A percentile compares a stretch with the other conserved stretches of the same genome.
Evolutionary conservation across 345 rosid genomes (phyloP).

Genomic region (Syzygium aqueum): DNA sequence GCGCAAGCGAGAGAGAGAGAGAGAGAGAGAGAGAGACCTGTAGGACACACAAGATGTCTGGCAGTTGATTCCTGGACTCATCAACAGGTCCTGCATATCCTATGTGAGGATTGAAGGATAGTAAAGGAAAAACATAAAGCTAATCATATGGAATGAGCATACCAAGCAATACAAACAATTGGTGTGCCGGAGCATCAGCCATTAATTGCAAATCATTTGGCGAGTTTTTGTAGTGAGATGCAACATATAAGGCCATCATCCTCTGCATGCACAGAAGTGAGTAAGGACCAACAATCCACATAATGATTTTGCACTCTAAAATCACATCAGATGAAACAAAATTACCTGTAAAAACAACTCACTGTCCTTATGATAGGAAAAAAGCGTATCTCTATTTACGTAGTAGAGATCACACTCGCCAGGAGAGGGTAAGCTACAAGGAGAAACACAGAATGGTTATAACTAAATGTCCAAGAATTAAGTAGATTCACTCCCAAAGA

Average conservation of each 20-base stretch:
- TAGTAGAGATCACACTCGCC: slow-evolving; percentile 83
- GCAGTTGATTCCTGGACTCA: slow-evolving; percentile 75
- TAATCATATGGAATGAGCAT: slow-evolving; percentile 4
- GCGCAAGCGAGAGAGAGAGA: background rate
- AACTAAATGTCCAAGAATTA: background rate
- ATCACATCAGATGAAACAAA: background rate
- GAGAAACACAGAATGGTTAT: background rate
- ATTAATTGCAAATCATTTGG: slow-evolving; percentile 93
- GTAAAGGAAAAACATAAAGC: background rate
- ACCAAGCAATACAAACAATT: slow-evolving; percentile 91
- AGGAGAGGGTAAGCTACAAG: slow-evolving; percentile 66
- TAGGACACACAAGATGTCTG: slow-evolving; percentile 90
- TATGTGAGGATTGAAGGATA: background rate
- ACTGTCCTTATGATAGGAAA: slow-evolving; percentile 90
- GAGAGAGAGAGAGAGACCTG: slow-evolving; percentile 42
- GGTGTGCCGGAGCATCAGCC: slow-evolving; percentile 99
- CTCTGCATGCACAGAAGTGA: slow-evolving; percentile 45
- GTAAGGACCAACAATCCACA: slow-evolving; percentile 10
- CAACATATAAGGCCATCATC: slow-evolving; percentile 91
- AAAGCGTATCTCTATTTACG: slow-evolving; percentile 87
- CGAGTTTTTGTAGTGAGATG: slow-evolving; percentile 97
- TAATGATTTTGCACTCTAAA: background rate
- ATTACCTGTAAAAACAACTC: slow-evolving; percentile 81
- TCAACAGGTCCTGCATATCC: slow-evolving; percentile 78
- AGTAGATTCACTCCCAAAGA: background rate